Conservation (phyloP, 768 basidiomycete genomes). For the Strobilomyces confusus region DNA sequence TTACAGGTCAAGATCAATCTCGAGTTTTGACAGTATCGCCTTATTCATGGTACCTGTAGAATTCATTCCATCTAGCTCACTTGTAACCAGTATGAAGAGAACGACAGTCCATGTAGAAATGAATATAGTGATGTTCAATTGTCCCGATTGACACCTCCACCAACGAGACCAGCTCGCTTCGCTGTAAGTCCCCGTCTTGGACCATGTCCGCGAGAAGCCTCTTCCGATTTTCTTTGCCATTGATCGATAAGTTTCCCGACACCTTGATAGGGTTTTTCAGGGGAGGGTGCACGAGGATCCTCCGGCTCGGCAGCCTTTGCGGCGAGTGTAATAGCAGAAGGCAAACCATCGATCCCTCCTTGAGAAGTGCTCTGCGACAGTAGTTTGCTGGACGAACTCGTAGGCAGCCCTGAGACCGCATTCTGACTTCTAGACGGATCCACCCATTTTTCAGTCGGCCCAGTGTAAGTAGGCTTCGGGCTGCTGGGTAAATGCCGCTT, state of each 20-base stretch:
- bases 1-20: slow-evolving; percentile 12
- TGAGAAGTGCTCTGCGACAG: slow-evolving; percentile 12
- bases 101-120: slow-evolving; percentile 3
- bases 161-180: slow-evolving; percentile 39
- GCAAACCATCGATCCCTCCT: slow-evolving; percentile 27
- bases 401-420: slow-evolving; percentile 22
- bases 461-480: slow-evolving; percentile 12
- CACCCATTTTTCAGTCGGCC: slow-evolving; percentile 15
- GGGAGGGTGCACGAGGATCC: slow-evolving; percentile 51
- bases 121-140: slow-evolving; percentile 17
- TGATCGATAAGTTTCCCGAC: slow-evolving; percentile 83
- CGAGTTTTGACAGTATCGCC: background rate
- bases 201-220: slow-evolving; percentile 33
- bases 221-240: slow-evolving; percentile 81
- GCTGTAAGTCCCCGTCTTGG: slow-evolving; percentile 37
- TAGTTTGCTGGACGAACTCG: slow-evolving; percentile 19
- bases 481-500: slow-evolving; percentile 17
- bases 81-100: slow-evolving; percentile 11
- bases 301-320: slow-evolving; percentile 16
- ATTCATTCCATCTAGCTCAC: background rate
- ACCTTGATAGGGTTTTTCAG: slow-evolving; percentile 76
- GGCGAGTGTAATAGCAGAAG: slow-evolving; percentile 4
- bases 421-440: slow-evolving; percentile 14
- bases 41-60: background rate
- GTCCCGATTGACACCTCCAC: slow-evolving; percentile 19